Base-by-base conservation (phyloP, 129 eudicot species). In the Lactuca sativa region DNA sequence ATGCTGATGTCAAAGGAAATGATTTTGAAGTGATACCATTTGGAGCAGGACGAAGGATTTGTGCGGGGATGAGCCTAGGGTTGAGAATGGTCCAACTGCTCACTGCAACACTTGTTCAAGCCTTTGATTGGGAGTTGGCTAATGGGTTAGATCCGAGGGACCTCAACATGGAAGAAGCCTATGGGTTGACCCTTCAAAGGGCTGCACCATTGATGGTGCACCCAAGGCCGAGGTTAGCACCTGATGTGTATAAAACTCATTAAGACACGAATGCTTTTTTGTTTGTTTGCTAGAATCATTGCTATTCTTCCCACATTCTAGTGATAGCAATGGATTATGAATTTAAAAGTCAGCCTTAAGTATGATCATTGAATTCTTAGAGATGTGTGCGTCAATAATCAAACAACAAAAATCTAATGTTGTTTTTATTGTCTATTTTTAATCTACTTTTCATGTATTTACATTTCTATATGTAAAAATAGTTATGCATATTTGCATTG, bases 101-200 rank as follows among this genome's bases (percentile, higher is more conserved):
- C 36, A 80, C 89, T 4, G 98, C 97, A 1, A 85, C 88, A 0
- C 60, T 92, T 71, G 71, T 89, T 34, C 98, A 92, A 15, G 73
- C 85, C 3, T 92, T 89, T 70, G 82, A 85, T 59, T 92, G 92
- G 85, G 75, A 75, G 0, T 61, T 92, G 67, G 80, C 83, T 13
- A 67, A 79, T 2, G 92, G 92, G 15, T 70, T 69, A 13, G 62
- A 14, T 3, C 74, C 71, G 0, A 82, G 80, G 25, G 76, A 83
- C 17, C 67, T 89, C 0, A 71, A 92, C 31, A 92, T 89, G 95
- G 87, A 92, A 47, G 96, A 92, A 55, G 90, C 90, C 3, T 93
- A 83, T 82, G 98, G 97, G 69, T 70, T 93, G 67, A 89, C 98
- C 6, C 80, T 93, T 59, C 98, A 93, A 67, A 78, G 96, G 72